Conservation (phyloP, 1,284 basidiomycete species). For the Cryptococcus depauperatus region DNA sequence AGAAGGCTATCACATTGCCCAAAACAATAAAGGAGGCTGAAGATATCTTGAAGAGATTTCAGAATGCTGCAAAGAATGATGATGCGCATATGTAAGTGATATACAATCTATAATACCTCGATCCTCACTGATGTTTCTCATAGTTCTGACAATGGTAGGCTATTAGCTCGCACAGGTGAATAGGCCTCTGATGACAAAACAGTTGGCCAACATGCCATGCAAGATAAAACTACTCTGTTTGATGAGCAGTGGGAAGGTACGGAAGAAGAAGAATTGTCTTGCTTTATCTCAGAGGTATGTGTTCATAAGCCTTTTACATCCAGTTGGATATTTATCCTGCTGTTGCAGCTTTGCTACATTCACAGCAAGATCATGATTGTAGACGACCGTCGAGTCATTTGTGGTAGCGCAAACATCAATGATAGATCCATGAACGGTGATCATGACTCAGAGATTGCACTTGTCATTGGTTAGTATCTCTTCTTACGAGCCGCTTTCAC, state of each 20-base stretch:
- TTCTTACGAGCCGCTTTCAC: no score
- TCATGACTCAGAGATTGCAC: slow-evolving; percentile 85
- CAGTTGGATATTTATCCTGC: neutral
- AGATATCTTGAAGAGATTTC: slow-evolving; percentile 58
- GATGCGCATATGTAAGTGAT: slow-evolving; percentile 30
- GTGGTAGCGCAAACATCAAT: slow-evolving; percentile 58
- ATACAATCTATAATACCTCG: neutral
- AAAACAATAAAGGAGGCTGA: slow-evolving; percentile 57
- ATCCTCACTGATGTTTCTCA: slow-evolving; percentile 4
- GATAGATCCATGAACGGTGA: slow-evolving; percentile 56
- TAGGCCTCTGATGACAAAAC: slow-evolving; percentile 37
- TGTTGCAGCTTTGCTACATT: slow-evolving; percentile 36
- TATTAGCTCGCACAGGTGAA: neutral
- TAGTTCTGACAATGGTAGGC: slow-evolving; percentile 33
- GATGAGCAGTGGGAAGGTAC: slow-evolving; percentile 76
- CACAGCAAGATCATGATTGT: slow-evolving; percentile 71
- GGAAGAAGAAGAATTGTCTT: slow-evolving; percentile 69
- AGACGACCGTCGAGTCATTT: slow-evolving; percentile 75
- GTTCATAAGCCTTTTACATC: slow-evolving; percentile 57
- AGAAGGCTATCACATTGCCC: slow-evolving; percentile 50
- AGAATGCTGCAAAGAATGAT: slow-evolving; percentile 51
- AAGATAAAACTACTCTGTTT: slow-evolving; percentile 53
- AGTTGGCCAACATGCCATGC: slow-evolving; percentile 71
- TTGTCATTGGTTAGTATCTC: slow-evolving; percentile 62
- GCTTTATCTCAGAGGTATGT: slow-evolving; percentile 70